Evolutionary conservation across 139 green algal genomes (phyloP), one percentile per base, ranked within the genome.

Genomic region (Marvania coccoides): DNA sequence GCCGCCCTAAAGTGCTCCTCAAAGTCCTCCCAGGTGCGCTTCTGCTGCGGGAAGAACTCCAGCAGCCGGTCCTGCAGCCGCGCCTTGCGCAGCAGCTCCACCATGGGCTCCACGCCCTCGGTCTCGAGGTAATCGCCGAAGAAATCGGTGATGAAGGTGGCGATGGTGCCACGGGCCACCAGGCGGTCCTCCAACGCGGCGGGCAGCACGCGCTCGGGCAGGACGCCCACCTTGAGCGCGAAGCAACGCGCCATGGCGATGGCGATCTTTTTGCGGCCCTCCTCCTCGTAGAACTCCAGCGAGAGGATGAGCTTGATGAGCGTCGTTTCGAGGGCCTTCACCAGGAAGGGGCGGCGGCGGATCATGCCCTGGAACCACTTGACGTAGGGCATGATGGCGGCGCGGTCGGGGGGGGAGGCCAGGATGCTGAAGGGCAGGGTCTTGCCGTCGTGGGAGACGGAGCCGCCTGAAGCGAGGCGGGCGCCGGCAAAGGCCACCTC

Each of bases 401-500:
- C 83, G 19, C 72, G 69, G 0, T 70, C 72, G 6, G 83, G 33
- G 6, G 73, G 59, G 28, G 67, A 65, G 9, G 73, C 76, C 48
- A 96, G 72, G 13, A 96, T 77, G 47, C 87, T 88, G 42, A 71
- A 80, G 42, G 81, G 65, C 6, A 93, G 67, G 31, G 75, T 77
- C 68, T 81, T 85, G 47, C 76, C 74, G 51, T 92, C 87, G 19
- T 81, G 73, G 33, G 82, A 77, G 15, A 92, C 75, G 30, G 81
- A 84, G 39, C 79, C 82, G 47, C 88, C 89, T 2, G 74, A 81
- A 30, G 77, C 81, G 47, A 97, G 72, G 23, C 87, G 81, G 19
- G 80, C 85, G n/a, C 90, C 90, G 15, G 86, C 84, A 74, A 96
- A 97, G 6, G 91, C 73, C 48, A 95, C 84, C 86, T 98, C 92